phyloP scores from a whole-genome alignment of 75 land plant genomes.

The Picea glauca region DNA sequence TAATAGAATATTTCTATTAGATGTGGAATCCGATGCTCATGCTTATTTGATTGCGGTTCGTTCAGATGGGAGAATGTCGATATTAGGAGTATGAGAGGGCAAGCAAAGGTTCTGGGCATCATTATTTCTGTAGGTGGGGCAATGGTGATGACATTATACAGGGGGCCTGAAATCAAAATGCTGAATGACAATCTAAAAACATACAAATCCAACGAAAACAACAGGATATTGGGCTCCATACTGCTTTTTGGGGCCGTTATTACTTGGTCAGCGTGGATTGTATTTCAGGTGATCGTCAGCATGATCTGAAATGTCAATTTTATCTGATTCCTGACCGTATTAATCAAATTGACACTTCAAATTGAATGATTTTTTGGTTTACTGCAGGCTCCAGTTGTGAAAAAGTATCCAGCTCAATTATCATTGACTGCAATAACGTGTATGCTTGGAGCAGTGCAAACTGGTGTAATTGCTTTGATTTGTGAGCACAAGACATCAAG shows the following conservation, averaged over 20 bases:
- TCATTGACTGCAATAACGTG: conserved; percentile 7
- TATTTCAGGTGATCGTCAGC: background rate
- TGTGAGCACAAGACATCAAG: background rate
- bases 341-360: background rate
- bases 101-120: conserved; percentile 22
- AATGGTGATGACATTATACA: conserved; percentile 21
- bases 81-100: conserved; percentile 17
- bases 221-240: background rate
- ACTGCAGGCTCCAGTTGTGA: background rate
- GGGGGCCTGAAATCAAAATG: conserved; percentile 8
- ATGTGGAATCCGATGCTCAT: background rate
- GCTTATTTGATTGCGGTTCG: too few species aligned
- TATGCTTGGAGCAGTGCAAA: background rate
- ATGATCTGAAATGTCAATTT: background rate
- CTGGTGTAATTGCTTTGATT: background rate
- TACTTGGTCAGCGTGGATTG: background rate
- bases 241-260: background rate
- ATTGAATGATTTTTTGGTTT: too few species aligned
- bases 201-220: background rate
- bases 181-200: background rate
- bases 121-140: conserved; percentile 20
- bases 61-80: conserved; percentile 21
- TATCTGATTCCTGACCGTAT: background rate
- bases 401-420: conserved; percentile 10
- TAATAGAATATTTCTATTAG: background rate